Evolutionary conservation across 768 basidiomycete genomes (phyloP), one percentile per base, ranked within the genome.

Genomic region (Lentinula aciculospora): DNA sequence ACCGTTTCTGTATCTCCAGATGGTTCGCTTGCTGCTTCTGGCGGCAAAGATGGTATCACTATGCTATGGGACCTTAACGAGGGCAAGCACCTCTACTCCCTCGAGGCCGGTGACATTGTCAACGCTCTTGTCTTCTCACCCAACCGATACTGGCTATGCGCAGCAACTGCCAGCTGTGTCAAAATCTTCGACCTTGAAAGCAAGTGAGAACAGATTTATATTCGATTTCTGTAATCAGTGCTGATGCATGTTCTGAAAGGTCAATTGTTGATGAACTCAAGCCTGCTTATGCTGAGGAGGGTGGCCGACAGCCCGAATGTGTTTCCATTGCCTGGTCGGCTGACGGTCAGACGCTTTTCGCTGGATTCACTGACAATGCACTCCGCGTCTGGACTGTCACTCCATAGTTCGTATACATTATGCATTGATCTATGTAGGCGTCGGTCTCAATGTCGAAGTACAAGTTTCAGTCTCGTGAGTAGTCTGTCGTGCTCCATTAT

Each of bases 11-110:
- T 99, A 60, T 99, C 97, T 36, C 97, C 97, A 54, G 97, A 99
- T 70, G 97, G 97, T 63, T 99, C 97, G 25, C 85, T 99, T 68
- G 95, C 96, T 65, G 97, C 97, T 48, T 98, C 97, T 49, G 97
- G 97, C 70, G 97, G 97, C 68, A 98, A 98, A 78, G 97, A 99
- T 74, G 95, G 95, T 61, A 96, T 98, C 76, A 97, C 95, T 72
- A 98, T 98, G 95, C 89, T 98, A 62, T 99, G 97, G 97, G 97
- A 99, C 73, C 80, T 99, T 68, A 98, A 98, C 78, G 97, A 98
- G 82, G 95, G 94, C 82, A 98, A 98, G 81, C 97, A 98, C 83
- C 87, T 99, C 68, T 99, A 99, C 84, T 98, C 94, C 55, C 89
- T 99, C 59, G 97, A 99, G 75, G 97, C 97, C 48, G 95, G 95